Base-by-base conservation (phyloP, 805 yeast species). In the Myxozyma neotropica region DNA sequence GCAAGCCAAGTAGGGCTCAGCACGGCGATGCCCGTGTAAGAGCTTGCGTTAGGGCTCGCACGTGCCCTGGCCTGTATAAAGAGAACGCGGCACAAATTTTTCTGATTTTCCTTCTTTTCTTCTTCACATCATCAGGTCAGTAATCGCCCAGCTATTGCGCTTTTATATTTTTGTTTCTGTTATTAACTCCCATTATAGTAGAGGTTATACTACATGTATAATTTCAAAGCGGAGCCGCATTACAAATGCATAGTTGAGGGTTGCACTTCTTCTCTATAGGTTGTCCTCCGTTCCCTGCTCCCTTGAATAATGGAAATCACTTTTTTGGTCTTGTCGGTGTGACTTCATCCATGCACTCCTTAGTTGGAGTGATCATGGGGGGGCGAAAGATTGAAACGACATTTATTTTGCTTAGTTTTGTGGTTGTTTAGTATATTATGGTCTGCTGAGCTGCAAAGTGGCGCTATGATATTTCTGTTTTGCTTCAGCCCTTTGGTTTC, bases 281-380 rank as follows among this genome's bases (percentile, higher is more conserved):
- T 54, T 42, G 51, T 60, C 65, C 54, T 61, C 65, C 65, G 65
- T 61, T 61, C 65, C 65, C 65, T 61, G 65, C 65, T 61, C 64
- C 65, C 57, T 59, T 59, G 65, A 61, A 33, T 42, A 47, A 61
- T 23, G 61, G 48, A 40, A 24, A 44, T 36, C 17, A 43, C 46
- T 33, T 53, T 36, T 48, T 59, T 45, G 46, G 39, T 53, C 47
- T 56, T 53, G 53, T 61, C 65, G 65, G 64, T 51, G 64, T 39
- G 64, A 48, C 58, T 57, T 52, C 40, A 7, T 45, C 40, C 46
- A 24, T 43, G 40, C 23, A 3, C 53, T 50, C 53, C 44, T 55
- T 36, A n/a, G 13, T 29, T 19, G 46, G 49, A 33, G 48, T n/a
- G 27, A 42, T 55, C 42, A 29, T 48, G 45, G 52, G 50, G 55